Base-by-base conservation (phyloP, 805 yeast genomes). In the Lachancea nothofagi region DNA sequence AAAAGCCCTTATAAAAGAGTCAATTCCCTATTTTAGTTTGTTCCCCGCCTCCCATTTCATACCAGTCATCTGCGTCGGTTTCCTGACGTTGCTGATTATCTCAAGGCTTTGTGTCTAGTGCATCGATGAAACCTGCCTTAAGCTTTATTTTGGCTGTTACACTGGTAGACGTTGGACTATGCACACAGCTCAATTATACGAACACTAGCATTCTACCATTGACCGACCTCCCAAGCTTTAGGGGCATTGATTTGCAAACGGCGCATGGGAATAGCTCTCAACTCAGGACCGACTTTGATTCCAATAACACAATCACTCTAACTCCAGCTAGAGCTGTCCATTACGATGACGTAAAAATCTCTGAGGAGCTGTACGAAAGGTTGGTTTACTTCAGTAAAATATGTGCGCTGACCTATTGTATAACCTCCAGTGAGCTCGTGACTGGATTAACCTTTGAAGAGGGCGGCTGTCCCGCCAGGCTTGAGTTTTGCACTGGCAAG, bases 31-130 rank as follows among this genome's bases (percentile, higher is more conserved):
- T 23, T 23, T 7, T 10, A 23, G 25, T 7, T 23, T 23, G 10
- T 23, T 7, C 20, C 98, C 97, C 10, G 25, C 9, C 25, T 23
- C 10, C 25, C 9, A 7, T 7, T 23, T 23, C 25, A n/a, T 7
- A n/a, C n/a, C n/a, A n/a, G n/a, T n/a, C n/a, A n/a, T n/a, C n/a
- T n/a, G n/a, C n/a, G n/a, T n/a, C n/a, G n/a, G n/a, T n/a, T n/a
- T n/a, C n/a, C n/a, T n/a, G n/a, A n/a, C n/a, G n/a, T n/a, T n/a
- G n/a, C n/a, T n/a, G n/a, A n/a, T n/a, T n/a, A n/a, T n/a, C n/a
- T n/a, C n/a, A n/a, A 44, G 89, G 74, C 67, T 88, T 83, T 73
- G 93, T 90, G 36, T 97, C 89, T 54, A 84, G 73, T 38, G 71
- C 61, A 12, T 8, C 13, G n/a, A 26, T 26, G 29, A 26, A 7